These are phyloP conservation scores for Rhododendron ferrugineum DNA, from an alignment of 148 eudicot species.

Conservation along the genomic window DNA sequence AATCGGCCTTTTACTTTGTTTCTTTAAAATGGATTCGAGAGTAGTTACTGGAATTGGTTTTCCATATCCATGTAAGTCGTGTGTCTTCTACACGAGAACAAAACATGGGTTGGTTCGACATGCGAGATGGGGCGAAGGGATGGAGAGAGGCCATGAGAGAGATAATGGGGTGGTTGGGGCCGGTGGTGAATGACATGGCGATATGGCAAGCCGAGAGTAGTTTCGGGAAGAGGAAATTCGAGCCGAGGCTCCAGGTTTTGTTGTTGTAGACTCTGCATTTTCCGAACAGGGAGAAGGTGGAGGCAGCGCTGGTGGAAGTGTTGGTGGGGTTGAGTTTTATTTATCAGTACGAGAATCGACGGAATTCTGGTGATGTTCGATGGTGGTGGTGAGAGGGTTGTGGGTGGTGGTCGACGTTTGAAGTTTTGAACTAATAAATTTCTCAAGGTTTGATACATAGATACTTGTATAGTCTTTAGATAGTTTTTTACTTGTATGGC, in stretches of 20 bases:
- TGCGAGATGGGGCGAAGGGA: conserved; percentile 33
- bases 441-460: neutral
- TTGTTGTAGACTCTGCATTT: conserved; percentile 73
- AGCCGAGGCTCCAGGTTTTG: conserved; percentile 42
- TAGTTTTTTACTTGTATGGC: neutral
- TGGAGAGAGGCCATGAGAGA: conserved; percentile 64
- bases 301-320: conserved; percentile 59
- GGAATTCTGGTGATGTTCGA: neutral
- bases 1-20: too few relatives aligned
- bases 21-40: too few relatives aligned
- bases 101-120: too few relatives aligned
- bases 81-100: too few relatives aligned
- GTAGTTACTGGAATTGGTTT: too few relatives aligned
- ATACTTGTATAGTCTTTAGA: neutral
- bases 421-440: neutral
- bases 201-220: conserved; percentile 70
- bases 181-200: conserved; percentile 58
- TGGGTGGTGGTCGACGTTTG: conserved; percentile 2
- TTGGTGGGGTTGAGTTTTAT: conserved; percentile 60
- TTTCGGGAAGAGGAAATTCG: conserved; percentile 51
- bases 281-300: conserved; percentile 67
- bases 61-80: too few relatives aligned
- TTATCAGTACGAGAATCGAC: conserved; percentile 43
- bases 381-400: neutral
- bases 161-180: conserved; percentile 66